Base-by-base conservation (phyloP, 768 basidiomycete genomes). In the Collybiopsis confluens region DNA sequence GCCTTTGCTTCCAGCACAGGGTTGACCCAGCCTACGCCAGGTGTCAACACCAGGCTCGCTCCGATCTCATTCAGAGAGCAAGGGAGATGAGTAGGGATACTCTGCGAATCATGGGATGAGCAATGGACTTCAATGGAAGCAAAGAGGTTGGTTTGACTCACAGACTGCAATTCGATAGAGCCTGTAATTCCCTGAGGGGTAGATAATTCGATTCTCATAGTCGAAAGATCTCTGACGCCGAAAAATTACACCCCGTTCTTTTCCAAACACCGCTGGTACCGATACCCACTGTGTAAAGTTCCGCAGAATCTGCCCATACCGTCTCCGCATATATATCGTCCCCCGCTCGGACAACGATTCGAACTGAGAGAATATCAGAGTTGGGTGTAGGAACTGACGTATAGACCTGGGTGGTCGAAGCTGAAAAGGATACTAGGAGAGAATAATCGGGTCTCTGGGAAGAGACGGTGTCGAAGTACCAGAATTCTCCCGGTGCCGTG, bases 391-490 rank as follows among this genome's bases (percentile, higher is more conserved):
- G 50, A 42, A 16, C 21, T 16, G 27, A 1, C 2, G 2, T 6
- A n/a, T 16, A 8, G 18, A 45, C 55, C 13, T 16, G 9, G 7
- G 35, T 26, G 15, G 51, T 30, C 3, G 45, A 53, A 11, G 61
- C 55, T 35, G 53, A 60, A 43, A 62, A 62, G 0, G 43, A 45
- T 23, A 58, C 54, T 35, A 57, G 54, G 7, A 60, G 53, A 2
- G 59, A 58, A 42, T 38, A 21, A 15, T 38, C 28, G n/a, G 56
- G 51, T n/a, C 42, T 23, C 20, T 60, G 54, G 38, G 30, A 23
- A 30, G 61, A 58, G 15, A 60, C 59, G 16, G 52, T 57, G 42
- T 62, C 59, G 20, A 60, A 62, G 50, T 59, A 61, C 60, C 60
- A 61, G 52, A 58, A 55, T 33, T 61, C 60, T 43, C 42, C 42